Evolutionary conservation across 495 filamentous ascomycete genomes (phyloP).

Genomic region (Penicillium paxilli): DNA sequence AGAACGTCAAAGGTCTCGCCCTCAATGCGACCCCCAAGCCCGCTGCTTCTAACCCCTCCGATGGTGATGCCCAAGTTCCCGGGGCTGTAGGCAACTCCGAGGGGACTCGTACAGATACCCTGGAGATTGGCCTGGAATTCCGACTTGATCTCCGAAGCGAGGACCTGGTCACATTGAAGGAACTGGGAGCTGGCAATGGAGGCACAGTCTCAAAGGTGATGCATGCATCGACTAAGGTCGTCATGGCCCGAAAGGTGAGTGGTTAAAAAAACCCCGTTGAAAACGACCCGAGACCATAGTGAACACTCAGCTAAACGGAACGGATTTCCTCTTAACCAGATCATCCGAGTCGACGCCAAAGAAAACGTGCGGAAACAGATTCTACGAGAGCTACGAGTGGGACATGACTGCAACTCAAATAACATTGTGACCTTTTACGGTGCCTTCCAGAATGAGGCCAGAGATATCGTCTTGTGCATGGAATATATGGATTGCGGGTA

Average conservation of each 20-base stretch:
- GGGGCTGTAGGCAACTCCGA: constrained; percentile 61
- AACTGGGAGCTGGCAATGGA: constrained; percentile 94
- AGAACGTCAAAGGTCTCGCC: constrained; percentile 95
- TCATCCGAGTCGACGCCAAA: constrained; percentile 98
- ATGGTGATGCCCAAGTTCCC: constrained; percentile 58
- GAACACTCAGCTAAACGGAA: too few relatives aligned
- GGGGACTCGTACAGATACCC: constrained; percentile 66
- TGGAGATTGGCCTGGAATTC: constrained; percentile 97
- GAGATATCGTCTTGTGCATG: constrained; percentile 99
- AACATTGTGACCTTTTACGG: constrained; percentile 98
- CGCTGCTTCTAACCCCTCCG: constrained; percentile 53
- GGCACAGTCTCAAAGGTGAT: constrained; percentile 97
- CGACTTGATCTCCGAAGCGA: constrained; percentile 88
- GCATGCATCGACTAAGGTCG: constrained; percentile 89
- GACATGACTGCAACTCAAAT: constrained; percentile 95
- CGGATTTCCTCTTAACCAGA: constrained; percentile 50
- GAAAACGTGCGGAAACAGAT: constrained; percentile 95
- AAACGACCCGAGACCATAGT: too few relatives aligned
- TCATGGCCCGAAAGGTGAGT: constrained; percentile 95
- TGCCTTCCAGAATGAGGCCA: constrained; percentile 90
- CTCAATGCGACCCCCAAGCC: constrained; percentile 68
- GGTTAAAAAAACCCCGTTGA: too few relatives aligned
- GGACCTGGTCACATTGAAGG: constrained; percentile 89
- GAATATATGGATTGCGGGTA: constrained; percentile 99
- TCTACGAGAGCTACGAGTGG: constrained; percentile 92